Base-by-base conservation (phyloP, 2,329 filamentous ascomycete species). In the Pseudocercospora vitis region DNA sequence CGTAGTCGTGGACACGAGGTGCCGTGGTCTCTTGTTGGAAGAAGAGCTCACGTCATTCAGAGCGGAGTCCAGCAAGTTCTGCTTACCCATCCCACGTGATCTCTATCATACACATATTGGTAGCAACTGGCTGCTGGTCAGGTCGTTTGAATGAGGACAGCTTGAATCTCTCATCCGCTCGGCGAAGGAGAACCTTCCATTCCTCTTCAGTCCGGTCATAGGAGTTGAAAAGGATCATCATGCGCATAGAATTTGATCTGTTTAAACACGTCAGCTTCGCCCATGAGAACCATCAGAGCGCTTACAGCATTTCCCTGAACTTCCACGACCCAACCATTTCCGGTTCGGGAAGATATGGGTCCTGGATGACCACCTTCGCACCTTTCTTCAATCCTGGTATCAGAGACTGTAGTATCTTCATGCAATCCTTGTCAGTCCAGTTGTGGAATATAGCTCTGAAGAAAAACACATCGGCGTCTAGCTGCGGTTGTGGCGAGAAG, bases 391-490 rank as follows among this genome's bases (percentile, higher is more conserved):
- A 11, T 18, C 31, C 39, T 18, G 49, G 39, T 8, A 31, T 14
- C 7, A 45, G 28, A 26, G n/a, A 16, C 12, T 19, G 12, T 1
- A 52, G 29, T 2, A 52, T 52, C 2, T n/a, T 32, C 2, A 35
- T 24, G 28, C 26, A 31, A 16, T 52, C 32, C 4, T 35, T 37
- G 18, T 52, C 49, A 2, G 39, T 40, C 49, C 49, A 52, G 39
- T 52, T 52, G 31, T 52, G 49, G 26, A 52, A 37, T 2, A 45
- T 28, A 12, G 37, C 16, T 5, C 49, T 39, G 26, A 45, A 44
- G n/a, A 45, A 24, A 19, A 33, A 52, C 12, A 46, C 37, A 16
- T 18, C 26, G n/a, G 49, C 49, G 19, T 39, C 18, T 11, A 33
- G 4, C 4, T 45, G 8, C 5, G 49, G 29, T 21, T 52, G 49